Evolutionary conservation across 331 rosid species (phyloP).

Genomic region (Malus hybrid): DNA sequence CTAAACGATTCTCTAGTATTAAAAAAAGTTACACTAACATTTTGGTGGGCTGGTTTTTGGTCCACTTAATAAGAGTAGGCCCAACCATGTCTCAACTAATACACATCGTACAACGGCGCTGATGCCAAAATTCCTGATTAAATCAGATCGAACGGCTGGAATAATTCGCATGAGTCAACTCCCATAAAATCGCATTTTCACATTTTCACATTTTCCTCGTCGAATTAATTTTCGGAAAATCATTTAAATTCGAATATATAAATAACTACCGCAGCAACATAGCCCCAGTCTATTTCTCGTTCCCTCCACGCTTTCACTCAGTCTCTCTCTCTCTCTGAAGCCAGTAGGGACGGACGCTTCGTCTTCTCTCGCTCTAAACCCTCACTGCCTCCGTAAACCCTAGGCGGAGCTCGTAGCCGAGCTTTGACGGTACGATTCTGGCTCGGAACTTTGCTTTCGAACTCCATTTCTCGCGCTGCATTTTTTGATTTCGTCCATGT

Average conservation of each 20-base stretch:
- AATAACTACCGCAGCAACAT: not conserved
- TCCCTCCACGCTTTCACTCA: conserved; percentile 5
- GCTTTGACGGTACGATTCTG: not conserved
- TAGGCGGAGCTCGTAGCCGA: not conserved
- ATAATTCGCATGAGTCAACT: not conserved
- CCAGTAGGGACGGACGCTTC: not conserved
- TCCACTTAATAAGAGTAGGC: no score
- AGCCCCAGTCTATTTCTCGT: not conserved
- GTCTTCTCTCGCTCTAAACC: not conserved
- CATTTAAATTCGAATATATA: not conserved
- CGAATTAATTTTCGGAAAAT: not conserved
- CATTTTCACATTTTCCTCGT: not conserved
- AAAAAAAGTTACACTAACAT: no score
- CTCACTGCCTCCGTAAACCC: conserved; percentile 1
- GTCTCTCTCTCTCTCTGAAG: not conserved
- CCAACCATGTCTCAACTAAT: not conserved
- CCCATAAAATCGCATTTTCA: no score
- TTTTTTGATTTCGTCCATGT: not conserved
- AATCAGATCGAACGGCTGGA: not conserved
- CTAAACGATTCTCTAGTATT: no score
- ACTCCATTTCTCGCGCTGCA: not conserved
- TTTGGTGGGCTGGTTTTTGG: no score
- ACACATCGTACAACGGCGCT: not conserved
- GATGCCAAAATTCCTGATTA: not conserved
- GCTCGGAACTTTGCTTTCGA: not conserved